These are phyloP conservation scores for Vigna radiata DNA, from an alignment of 306 rosid species.

Conservation along the genomic window DNA sequence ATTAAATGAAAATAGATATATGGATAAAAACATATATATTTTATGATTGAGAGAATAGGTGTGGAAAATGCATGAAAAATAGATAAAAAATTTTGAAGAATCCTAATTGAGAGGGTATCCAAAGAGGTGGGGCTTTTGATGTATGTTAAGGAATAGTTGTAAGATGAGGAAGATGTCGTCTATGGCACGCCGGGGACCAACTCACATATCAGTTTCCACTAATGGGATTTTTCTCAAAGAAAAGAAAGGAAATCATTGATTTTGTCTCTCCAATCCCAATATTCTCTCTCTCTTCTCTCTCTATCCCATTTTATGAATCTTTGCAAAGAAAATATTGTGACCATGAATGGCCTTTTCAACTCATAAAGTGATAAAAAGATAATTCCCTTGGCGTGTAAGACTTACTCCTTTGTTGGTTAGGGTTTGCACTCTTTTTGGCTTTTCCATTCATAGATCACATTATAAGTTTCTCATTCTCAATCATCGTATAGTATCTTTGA, in stretches of 20 bases:
- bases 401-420: constrained; percentile 31
- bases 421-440: constrained; percentile 32
- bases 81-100: too few species aligned
- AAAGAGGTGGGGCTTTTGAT: constrained; percentile 48
- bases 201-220: constrained; percentile 50
- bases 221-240: constrained; percentile 39
- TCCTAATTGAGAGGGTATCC: constrained; percentile 34
- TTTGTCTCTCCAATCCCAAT: constrained; percentile 52
- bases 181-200: constrained; percentile 69
- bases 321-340: constrained; percentile 19
- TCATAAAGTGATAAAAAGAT: constrained; percentile 54
- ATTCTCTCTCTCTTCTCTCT: constrained; percentile 28
- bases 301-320: constrained; percentile 51
- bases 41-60: too few species aligned
- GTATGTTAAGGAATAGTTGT: constrained; percentile 36
- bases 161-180: constrained; percentile 56
- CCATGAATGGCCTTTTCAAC: constrained; percentile 45
- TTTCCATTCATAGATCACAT: constrained; percentile 23
- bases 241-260: constrained; percentile 62
- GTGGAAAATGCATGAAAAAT: too few species aligned
- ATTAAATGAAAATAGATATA: too few species aligned
- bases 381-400: constrained; percentile 74
- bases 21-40: too few species aligned
- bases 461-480: constrained; percentile 22
- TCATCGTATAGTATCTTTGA: constrained; percentile 40